Conservation (phyloP, 768 basidiomycete genomes). For the Pholiota conissans region DNA sequence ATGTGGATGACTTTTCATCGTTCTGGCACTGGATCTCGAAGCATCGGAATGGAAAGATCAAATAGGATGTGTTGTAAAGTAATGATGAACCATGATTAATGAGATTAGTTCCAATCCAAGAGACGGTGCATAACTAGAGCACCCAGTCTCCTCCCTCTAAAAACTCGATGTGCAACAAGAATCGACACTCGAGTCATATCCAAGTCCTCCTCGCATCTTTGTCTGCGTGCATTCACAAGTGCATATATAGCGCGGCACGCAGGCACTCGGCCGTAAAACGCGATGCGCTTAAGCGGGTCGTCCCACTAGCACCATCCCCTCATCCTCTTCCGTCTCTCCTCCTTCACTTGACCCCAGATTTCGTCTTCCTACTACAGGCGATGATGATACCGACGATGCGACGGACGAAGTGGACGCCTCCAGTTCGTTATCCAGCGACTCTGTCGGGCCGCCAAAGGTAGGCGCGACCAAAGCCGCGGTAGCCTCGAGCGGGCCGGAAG, state of each 20-base stretch:
- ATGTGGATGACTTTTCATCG: background rate
- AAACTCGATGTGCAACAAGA: too few species aligned
- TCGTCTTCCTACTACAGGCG: constrained; percentile 17
- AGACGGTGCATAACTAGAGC: too few species aligned
- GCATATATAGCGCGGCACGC: background rate
- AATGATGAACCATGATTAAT: background rate
- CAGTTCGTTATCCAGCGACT: constrained; percentile 7
- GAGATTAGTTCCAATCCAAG: too few species aligned
- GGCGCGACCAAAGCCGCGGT: constrained; percentile 8
- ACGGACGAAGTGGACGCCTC: constrained; percentile 33
- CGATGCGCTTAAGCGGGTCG: constrained; percentile 41
- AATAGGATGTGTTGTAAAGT: constrained; percentile 1
- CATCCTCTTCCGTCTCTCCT: constrained; percentile 83
- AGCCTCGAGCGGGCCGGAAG: background rate
- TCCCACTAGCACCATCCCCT: constrained; percentile 79
- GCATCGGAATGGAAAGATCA: background rate
- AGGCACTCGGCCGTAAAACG: background rate
- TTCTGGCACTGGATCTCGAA: background rate
- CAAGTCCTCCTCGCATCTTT: background rate
- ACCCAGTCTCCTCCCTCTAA: too few species aligned
- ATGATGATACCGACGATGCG: constrained; percentile 23
- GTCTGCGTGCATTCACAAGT: background rate
- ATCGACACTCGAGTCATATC: background rate
- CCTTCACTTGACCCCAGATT: constrained; percentile 55
- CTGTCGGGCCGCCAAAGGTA: constrained; percentile 8